Evolutionary conservation across 331 rosid species (phyloP).

Genomic region (Prunus yedoensis): DNA sequence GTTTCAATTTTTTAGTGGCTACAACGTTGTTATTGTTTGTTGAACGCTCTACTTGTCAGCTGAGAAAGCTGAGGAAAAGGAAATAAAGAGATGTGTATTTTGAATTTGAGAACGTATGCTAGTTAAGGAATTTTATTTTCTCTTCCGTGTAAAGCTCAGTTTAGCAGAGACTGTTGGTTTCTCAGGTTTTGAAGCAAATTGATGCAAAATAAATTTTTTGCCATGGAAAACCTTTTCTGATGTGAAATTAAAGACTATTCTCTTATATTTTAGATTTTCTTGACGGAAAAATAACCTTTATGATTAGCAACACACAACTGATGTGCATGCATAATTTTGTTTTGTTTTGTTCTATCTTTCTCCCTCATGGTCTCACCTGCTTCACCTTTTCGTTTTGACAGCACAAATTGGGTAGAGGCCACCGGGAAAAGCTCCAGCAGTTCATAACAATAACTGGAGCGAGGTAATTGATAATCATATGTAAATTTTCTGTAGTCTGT

Average conservation of each 20-base stretch:
- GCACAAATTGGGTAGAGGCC: conserved; percentile 91
- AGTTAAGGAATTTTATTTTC: not conserved
- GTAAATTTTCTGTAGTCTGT: conserved; percentile 9
- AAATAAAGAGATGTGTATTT: not conserved
- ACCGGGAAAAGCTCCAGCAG: conserved; percentile 96
- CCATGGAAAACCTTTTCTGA: not conserved
- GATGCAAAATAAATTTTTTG: not conserved
- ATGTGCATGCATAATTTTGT: not conserved
- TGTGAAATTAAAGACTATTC: not conserved
- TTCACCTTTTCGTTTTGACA: conserved; percentile 32
- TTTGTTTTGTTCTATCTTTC: not conserved
- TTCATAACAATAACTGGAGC: conserved; percentile 90
- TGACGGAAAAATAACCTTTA: not conserved
- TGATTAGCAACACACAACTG: not conserved
- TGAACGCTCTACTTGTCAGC: not conserved
- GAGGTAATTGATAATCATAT: conserved; percentile 44
- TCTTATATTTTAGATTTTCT: not conserved
- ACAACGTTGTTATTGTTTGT: not conserved
- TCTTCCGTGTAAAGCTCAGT: not conserved
- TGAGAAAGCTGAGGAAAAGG: not conserved
- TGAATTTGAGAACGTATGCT: not conserved
- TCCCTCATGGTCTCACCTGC: not conserved
- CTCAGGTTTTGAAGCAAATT: not conserved
- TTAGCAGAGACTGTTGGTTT: not conserved
- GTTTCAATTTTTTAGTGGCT: not conserved